Evolutionary conservation across 768 basidiomycete genomes (phyloP), one percentile per base, ranked within the genome.

Genomic region (Terana coerulea): DNA sequence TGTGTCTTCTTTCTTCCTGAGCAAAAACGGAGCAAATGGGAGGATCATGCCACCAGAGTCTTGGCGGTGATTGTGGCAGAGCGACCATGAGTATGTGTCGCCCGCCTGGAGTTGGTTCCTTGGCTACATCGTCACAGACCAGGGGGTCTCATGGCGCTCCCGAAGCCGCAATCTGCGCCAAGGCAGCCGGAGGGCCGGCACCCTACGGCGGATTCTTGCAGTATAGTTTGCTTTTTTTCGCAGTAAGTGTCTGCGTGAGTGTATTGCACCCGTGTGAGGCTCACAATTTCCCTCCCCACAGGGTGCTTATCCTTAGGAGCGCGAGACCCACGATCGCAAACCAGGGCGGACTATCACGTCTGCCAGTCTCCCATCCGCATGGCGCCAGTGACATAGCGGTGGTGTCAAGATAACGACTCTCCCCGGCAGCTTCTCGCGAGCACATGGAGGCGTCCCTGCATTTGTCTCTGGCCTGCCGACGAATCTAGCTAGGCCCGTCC

Each of bases 351-450:
- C 35, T 49, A 47, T 49, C 47, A 36, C 10, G 35, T 28, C 21
- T 49, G 25, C 24, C 8, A 5, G 14, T 19, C 21, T 37, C 14
- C 22, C 22, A 17, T 15, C 36, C 19, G 19, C n/a, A 36, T 49
- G 48, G 36, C 48, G 36, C 48, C 48, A 22, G 19, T 25, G 25
- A 30, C 44, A 46, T 31, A 9, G 28, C 26, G 42, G 22, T 43
- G 42, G 42, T 21, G 14, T 14, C 9, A 15, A 44, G 42, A 51
- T 51, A 51, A 51, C 50, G 33, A 11, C n/a, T 36, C 22, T 42
- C 26, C 19, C 25, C 8, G 26, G n/a, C n/a, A n/a, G 25, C 19
- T 31, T 9, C 5, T 17, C 30, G 44, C 10, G n/a, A 25, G 41
- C 50, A 42, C 40, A 51, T 51, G 50, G 41, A 43, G 36, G 28